A percentile compares a stretch with the other conserved stretches of the same genome.
These are phyloP conservation scores for Boletus speciosus DNA, from an alignment of 768 basidiomycete species.

Conservation along the genomic window DNA sequence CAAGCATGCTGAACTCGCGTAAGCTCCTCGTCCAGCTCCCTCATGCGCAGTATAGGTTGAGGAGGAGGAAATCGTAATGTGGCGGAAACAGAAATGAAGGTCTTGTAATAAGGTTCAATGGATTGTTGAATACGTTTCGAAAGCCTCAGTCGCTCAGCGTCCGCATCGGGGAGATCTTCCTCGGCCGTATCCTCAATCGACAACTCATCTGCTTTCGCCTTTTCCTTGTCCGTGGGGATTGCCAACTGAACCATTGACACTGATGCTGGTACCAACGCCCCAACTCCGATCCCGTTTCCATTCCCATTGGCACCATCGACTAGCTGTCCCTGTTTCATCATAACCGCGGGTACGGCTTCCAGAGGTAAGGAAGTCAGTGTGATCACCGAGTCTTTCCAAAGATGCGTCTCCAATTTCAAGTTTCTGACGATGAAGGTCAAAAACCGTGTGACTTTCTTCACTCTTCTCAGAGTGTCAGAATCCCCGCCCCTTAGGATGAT, in stretches of 20 bases:
- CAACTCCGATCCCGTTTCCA: constrained; percentile 12
- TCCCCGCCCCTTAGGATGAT: constrained; percentile 88
- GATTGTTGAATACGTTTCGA: constrained; percentile 77
- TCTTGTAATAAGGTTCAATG: constrained; percentile 78
- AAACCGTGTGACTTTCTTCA: constrained; percentile 93
- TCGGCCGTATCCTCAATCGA: constrained; percentile 31
- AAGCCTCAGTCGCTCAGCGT: constrained; percentile 64
- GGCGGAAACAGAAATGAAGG: constrained; percentile 91
- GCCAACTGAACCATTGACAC: constrained; percentile 25
- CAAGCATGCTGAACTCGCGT: constrained; percentile 65
- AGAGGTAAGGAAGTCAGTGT: constrained; percentile 63
- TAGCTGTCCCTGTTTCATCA: constrained; percentile 28
- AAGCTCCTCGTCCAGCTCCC: constrained; percentile 80
- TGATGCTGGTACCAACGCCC: constrained; percentile 17
- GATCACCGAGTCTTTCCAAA: constrained; percentile 90
- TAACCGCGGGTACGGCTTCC: constrained; percentile 56
- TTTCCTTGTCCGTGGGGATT: constrained; percentile 17
- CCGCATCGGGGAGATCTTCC: constrained; percentile 61
- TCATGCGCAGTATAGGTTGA: constrained; percentile 83
- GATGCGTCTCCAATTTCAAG: constrained; percentile 86
- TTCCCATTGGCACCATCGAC: constrained; percentile 22
- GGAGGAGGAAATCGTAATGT: constrained; percentile 92
- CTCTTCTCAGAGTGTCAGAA: constrained; percentile 69
- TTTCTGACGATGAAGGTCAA: constrained; percentile 91
- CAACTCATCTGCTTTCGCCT: constrained; percentile 5